Evolutionary conservation across 495 filamentous ascomycete genomes (phyloP).

Genomic region (Neurospora terricola): DNA sequence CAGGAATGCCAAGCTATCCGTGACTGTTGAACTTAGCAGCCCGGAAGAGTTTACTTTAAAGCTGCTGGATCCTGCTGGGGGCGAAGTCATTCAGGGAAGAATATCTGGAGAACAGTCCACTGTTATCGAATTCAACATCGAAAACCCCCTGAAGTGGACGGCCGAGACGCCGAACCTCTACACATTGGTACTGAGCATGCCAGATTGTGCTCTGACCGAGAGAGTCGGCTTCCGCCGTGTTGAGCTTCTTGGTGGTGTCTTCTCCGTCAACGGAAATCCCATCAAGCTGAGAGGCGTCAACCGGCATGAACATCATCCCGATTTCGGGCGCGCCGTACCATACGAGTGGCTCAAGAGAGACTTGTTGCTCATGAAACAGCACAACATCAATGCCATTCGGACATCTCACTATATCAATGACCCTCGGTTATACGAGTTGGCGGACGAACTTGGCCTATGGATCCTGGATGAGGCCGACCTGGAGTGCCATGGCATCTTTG

Average conservation of each 20-base stretch:
- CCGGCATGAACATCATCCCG: conserved; percentile 56
- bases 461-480: conserved; percentile 66
- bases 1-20: conserved; percentile 40
- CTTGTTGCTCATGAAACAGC: conserved; percentile 53
- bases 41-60: conserved; percentile 18
- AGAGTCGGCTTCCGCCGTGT: conserved; percentile 51
- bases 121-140: conserved; percentile 24
- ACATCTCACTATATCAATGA: conserved; percentile 57
- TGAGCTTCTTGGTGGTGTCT: conserved; percentile 46
- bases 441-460: conserved; percentile 61
- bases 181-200: conserved; percentile 31
- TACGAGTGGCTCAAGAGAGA: conserved; percentile 45
- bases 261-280: conserved; percentile 51
- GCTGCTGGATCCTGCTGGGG: conserved; percentile 24
- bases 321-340: conserved; percentile 51
- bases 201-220: conserved; percentile 35
- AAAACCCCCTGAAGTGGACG: conserved; percentile 52
- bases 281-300: conserved; percentile 58
- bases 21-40: conserved; percentile 34
- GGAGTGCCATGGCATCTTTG: conserved; percentile 60
- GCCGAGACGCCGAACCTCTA: conserved; percentile 60
- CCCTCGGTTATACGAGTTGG: conserved; percentile 49
- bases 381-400: conserved; percentile 61
- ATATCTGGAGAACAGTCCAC: conserved; percentile 6
- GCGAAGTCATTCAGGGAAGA: conserved; percentile 12